phyloP scores from a whole-genome alignment of 768 basidiomycete species.

The Mycena crocata region DNA sequence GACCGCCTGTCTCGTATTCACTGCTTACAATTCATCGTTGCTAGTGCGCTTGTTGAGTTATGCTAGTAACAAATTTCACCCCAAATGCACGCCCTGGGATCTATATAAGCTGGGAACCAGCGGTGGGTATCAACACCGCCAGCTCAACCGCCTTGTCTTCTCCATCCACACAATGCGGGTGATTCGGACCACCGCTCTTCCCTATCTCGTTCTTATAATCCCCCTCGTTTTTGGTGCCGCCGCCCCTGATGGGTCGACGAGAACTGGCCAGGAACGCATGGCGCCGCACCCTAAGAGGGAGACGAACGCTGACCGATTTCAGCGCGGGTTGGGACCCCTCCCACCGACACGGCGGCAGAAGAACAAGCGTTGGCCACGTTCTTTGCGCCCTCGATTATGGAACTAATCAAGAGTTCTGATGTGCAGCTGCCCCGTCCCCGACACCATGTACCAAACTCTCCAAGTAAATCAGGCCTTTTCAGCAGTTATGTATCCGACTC shows the following conservation, averaged over 20 bases:
- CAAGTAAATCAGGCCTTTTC: not conserved
- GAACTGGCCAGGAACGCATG: not conserved
- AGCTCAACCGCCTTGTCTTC: not conserved
- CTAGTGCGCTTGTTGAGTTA: no score
- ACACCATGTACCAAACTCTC: not conserved
- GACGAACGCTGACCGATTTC: conserved; percentile 22
- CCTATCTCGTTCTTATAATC: not conserved
- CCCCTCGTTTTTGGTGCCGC: not conserved
- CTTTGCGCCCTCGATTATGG: not conserved
- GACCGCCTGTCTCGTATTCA: not conserved
- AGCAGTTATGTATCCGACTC: no score
- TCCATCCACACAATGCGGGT: not conserved
- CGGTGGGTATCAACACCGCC: not conserved
- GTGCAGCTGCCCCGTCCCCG: no score
- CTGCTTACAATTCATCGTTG: not conserved
- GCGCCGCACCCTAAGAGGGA: not conserved
- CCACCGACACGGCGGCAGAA: conserved; percentile 11
- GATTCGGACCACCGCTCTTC: not conserved
- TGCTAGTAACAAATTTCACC: no score
- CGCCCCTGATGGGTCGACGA: not conserved
- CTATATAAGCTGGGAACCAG: conserved; percentile 10
- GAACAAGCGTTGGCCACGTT: conserved; percentile 7
- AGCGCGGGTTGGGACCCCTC: conserved; percentile 10
- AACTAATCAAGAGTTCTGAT: no score
- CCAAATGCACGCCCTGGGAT: not conserved